A percentile compares a stretch with the other conserved stretches of the same genome.
These are phyloP conservation scores for Penicillium maclennaniae DNA, from an alignment of 495 filamentous ascomycete genomes.

Conservation along the genomic window DNA sequence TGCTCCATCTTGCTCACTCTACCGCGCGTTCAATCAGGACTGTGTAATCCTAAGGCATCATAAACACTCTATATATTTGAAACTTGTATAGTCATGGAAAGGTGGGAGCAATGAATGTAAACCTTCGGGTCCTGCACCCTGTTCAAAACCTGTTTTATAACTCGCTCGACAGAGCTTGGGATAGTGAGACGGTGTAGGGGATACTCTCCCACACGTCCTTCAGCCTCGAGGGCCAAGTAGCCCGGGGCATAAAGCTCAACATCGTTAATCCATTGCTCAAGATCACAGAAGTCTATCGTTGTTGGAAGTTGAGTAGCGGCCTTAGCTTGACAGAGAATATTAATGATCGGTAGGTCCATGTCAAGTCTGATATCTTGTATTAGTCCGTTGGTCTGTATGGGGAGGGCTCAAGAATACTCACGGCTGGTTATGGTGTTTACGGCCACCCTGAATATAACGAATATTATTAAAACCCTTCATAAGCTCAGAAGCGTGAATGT, in stretches of 20 bases:
- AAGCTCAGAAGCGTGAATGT: neutral
- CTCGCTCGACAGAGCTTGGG: too few relatives aligned
- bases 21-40: too few relatives aligned
- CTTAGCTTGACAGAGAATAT: constrained; percentile 11
- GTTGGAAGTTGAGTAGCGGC: constrained; percentile 5
- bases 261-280: constrained; percentile 9
- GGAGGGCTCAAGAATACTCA: too few relatives aligned
- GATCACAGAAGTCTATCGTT: constrained; percentile 1
- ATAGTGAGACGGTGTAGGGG: constrained; percentile 5
- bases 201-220: constrained; percentile 8
- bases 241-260: constrained; percentile 11
- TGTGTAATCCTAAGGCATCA: too few relatives aligned
- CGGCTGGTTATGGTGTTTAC: too few relatives aligned
- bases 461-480: too few relatives aligned
- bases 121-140: too few relatives aligned
- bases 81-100: too few relatives aligned
- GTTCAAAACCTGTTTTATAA: too few relatives aligned
- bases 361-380: constrained; percentile 3
- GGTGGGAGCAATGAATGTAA: too few relatives aligned
- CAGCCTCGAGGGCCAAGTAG: constrained; percentile 9
- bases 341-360: constrained; percentile 9
- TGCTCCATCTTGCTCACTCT: neutral
- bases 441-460: too few relatives aligned
- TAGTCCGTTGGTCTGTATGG: neutral
- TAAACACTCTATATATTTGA: too few relatives aligned